Evolutionary conservation across 345 rosid species (phyloP).

Genomic region (Eucalyptus leucophloia): DNA sequence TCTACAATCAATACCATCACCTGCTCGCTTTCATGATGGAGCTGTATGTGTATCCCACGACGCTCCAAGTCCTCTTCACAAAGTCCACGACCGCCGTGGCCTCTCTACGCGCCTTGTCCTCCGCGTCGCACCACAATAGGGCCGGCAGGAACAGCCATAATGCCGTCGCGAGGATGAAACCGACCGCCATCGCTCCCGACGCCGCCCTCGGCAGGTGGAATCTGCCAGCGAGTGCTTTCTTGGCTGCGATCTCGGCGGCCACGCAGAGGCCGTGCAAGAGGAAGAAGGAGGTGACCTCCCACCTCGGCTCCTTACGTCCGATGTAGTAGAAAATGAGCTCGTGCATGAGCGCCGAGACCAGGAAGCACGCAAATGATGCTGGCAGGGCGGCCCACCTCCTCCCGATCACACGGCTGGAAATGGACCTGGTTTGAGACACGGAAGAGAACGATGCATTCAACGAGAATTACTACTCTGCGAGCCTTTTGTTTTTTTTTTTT

Average conservation of each 20-base stretch:
- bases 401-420: background rate
- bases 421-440: background rate
- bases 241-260: slow-evolving; percentile 2
- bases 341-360: slow-evolving; percentile 49
- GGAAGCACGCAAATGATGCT: slow-evolving; percentile 22
- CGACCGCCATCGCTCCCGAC: background rate
- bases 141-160: slow-evolving; percentile 18
- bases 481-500: background rate
- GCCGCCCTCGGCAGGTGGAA: background rate
- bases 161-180: slow-evolving; percentile 3
- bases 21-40: background rate
- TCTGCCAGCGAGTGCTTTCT: background rate
- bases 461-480: background rate
- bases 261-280: slow-evolving; percentile 30
- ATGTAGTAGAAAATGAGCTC: slow-evolving; percentile 51
- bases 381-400: slow-evolving; percentile 22
- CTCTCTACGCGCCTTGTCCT: slow-evolving; percentile 6
- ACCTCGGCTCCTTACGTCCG: slow-evolving; percentile 21
- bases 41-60: background rate
- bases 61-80: background rate
- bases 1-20: background rate
- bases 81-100: slow-evolving; percentile 2
- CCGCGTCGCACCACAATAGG: background rate
- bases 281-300: slow-evolving; percentile 46
- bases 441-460: background rate